These are phyloP conservation scores for Rhizoclosmatium sp. DNA, from an alignment of 192 early-diverging fungal species.

Conservation along the genomic window DNA sequence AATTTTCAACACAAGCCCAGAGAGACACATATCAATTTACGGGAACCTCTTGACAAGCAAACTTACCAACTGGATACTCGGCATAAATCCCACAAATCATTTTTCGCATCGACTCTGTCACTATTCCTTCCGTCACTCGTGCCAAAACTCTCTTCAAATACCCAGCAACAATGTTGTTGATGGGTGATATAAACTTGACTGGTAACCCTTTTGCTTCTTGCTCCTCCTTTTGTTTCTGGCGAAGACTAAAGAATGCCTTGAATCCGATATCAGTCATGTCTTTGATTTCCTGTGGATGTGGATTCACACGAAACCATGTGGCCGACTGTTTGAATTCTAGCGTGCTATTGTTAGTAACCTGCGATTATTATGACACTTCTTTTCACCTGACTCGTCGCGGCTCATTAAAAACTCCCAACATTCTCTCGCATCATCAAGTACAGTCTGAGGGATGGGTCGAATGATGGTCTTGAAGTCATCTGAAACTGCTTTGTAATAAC, in stretches of 20 bases:
- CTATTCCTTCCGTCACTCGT: conserved; percentile 13
- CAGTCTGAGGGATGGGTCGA: neutral
- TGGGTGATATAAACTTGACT: neutral
- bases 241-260: conserved; percentile 10
- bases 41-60: too few species aligned
- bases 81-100: conserved; percentile 6
- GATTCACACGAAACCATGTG: conserved; percentile 27
- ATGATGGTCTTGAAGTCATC: neutral
- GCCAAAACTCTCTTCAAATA: conserved; percentile 31
- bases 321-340: conserved; percentile 29
- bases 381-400: neutral
- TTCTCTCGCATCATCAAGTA: conserved; percentile 11
- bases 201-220: neutral
- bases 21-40: too few species aligned
- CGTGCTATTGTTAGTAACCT: neutral
- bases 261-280: conserved; percentile 20
- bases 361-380: neutral
- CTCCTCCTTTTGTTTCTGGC: conserved; percentile 8
- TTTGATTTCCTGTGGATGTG: conserved; percentile 1
- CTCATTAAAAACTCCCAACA: conserved; percentile 20
- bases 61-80: neutral
- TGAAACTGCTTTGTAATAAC: neutral
- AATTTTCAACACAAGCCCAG: neutral
- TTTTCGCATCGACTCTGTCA: conserved; percentile 30
- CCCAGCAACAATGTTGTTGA: conserved; percentile 30